Evolutionary conservation across 139 green algal genomes (phyloP).

Genomic region (Microglena sp.): DNA sequence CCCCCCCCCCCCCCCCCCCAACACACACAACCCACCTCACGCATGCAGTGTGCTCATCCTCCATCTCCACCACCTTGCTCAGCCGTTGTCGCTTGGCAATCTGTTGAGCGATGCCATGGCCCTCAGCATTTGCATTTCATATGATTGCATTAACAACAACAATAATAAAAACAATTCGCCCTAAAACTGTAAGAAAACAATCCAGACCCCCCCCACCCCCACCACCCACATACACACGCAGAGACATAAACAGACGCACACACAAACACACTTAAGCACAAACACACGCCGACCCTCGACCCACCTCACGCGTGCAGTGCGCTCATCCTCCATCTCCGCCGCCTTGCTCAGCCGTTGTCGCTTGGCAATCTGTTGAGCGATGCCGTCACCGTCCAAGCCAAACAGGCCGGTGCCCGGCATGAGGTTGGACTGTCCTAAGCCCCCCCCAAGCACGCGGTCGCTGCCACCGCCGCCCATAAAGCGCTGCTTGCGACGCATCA

Average conservation of each 20-base stretch:
- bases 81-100: constrained; percentile 58
- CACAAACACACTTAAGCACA: too few relatives aligned
- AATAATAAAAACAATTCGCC: too few relatives aligned
- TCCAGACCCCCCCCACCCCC: background rate
- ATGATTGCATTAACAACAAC: constrained; percentile 1
- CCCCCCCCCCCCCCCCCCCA: background rate
- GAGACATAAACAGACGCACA: too few relatives aligned
- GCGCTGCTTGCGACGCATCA: too few relatives aligned
- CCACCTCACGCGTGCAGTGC: constrained; percentile 29
- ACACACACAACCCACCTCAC: constrained; percentile 15
- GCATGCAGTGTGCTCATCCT: constrained; percentile 46
- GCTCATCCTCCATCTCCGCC: constrained; percentile 54
- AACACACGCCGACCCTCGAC: too few relatives aligned
- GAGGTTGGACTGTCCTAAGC: background rate
- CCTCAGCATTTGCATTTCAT: constrained; percentile 3
- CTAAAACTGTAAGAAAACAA: too few relatives aligned
- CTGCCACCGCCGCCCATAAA: too few relatives aligned
- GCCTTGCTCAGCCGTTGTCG: background rate
- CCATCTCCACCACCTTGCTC: constrained; percentile 50
- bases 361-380: background rate
- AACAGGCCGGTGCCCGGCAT: constrained; percentile 5
- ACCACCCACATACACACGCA: too few relatives aligned
- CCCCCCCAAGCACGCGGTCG: too few relatives aligned
- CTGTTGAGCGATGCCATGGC: too few relatives aligned
- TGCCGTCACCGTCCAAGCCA: background rate